phyloP scores from a whole-genome alignment of 1,284 basidiomycete genomes.

The Irpex sp. region DNA sequence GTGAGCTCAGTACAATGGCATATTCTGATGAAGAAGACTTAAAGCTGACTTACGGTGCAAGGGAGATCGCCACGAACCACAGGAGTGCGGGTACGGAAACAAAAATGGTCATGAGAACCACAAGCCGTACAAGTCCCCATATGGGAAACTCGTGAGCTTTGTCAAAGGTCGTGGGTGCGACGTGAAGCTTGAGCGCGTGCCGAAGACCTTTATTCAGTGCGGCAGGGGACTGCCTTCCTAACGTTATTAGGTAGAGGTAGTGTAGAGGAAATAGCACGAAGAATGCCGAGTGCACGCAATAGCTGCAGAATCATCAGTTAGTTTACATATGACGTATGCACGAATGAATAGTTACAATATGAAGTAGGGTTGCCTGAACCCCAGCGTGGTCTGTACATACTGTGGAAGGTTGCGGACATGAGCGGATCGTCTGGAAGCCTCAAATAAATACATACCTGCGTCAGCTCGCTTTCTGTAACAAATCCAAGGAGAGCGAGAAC shows the following conservation, averaged over 20 bases:
- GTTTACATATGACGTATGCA: neutral
- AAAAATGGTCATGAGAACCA: conserved; percentile 51
- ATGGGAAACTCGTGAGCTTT: conserved; percentile 37
- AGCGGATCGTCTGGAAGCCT: neutral
- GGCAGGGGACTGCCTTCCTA: conserved; percentile 41
- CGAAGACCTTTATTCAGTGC: conserved; percentile 48
- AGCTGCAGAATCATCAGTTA: conserved; percentile 38
- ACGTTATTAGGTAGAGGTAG: conserved; percentile 53
- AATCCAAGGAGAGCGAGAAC: conserved; percentile 54
- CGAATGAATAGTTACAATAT: conserved; percentile 53
- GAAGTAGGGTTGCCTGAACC: conserved; percentile 74
- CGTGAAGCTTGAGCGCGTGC: conserved; percentile 49
- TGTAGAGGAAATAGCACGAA: conserved; percentile 69
- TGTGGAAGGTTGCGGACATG: conserved; percentile 22
- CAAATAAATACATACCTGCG: conserved; percentile 46
- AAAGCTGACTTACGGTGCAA: conserved; percentile 60
- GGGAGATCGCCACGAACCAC: conserved; percentile 70
- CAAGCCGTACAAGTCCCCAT: conserved; percentile 38
- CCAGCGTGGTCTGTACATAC: conserved; percentile 72
- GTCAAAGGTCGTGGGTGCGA: conserved; percentile 33
- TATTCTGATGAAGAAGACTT: neutral
- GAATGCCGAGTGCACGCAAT: conserved; percentile 73
- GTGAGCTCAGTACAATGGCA: conserved; percentile 12
- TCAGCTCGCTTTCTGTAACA: conserved; percentile 65
- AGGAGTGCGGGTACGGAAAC: conserved; percentile 61